These are phyloP conservation scores for Phytophthora ohioensis DNA, from an alignment of 352 stramenopile genomes.

Conservation along the genomic window DNA sequence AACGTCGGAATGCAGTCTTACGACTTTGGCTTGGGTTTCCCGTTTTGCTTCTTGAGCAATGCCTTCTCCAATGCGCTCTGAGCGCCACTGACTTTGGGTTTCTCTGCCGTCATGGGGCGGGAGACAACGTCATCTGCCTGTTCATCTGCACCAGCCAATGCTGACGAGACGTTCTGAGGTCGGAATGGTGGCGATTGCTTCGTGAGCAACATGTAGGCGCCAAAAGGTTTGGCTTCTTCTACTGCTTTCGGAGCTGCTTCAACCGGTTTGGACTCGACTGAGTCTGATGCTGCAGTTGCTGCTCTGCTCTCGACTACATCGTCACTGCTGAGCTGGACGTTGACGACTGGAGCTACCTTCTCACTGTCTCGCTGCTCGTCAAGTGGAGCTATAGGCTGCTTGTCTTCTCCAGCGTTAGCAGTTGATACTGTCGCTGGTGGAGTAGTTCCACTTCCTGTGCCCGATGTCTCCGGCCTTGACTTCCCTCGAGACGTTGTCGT, in stretches of 20 bases:
- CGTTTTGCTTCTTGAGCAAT: conserved; percentile 34
- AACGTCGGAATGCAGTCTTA: not conserved
- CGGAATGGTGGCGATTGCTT: conserved; percentile 32
- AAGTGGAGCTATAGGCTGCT: not conserved
- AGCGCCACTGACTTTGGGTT: conserved; percentile 14
- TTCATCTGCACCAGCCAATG: not conserved
- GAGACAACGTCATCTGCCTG: not conserved
- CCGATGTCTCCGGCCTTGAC: not conserved
- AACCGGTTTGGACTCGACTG: not conserved
- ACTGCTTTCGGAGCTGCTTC: not conserved
- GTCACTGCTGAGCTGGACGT: conserved; percentile 4
- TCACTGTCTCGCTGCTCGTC: conserved; percentile 1
- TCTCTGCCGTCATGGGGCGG: conserved; percentile 14
- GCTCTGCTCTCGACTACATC: conserved; percentile 15
- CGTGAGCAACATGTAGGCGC: conserved; percentile 38
- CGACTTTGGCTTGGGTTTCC: conserved; percentile 3
- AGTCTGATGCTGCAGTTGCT: conserved; percentile 7
- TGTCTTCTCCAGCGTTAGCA: conserved; percentile 3
- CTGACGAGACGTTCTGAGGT: not conserved
- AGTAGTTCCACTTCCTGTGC: not conserved
- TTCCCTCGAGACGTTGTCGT: not conserved
- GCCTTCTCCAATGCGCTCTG: conserved; percentile 37
- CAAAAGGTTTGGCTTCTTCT: conserved; percentile 30
- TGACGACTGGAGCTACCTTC: conserved; percentile 4
- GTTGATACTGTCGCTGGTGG: not conserved